Evolutionary conservation across 1,284 basidiomycete genomes (phyloP).

Genomic region (Testicularia cyperi): DNA sequence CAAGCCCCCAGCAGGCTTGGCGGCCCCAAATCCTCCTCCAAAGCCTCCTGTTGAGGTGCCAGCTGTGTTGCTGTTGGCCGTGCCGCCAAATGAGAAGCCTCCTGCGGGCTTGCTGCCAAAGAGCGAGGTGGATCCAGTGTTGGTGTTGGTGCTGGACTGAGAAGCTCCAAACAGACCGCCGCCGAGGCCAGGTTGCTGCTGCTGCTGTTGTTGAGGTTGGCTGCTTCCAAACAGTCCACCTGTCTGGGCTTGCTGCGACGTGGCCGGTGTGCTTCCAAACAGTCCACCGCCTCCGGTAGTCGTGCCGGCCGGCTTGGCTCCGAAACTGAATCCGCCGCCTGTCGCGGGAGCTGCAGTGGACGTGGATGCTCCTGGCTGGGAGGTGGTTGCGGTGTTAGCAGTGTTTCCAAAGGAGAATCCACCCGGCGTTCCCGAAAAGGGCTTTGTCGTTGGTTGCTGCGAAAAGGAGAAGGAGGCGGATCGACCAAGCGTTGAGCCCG

Average conservation of each 20-base stretch:
- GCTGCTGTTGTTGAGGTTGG: constrained; percentile 11
- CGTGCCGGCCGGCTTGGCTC: constrained; percentile 17
- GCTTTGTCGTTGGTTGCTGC: constrained; percentile 35
- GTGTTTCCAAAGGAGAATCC: constrained; percentile 32
- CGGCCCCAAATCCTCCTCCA: constrained; percentile 9
- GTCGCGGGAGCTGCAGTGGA: constrained; percentile 3
- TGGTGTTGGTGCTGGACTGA: constrained; percentile 11
- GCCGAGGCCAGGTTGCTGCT: constrained; percentile 10
- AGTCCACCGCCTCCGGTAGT: constrained; percentile 11
- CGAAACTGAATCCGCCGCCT: constrained; percentile 38
- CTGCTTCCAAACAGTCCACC: constrained; percentile 29
- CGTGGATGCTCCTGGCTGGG: constrained; percentile 5
- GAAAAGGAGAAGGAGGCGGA: constrained; percentile 43
- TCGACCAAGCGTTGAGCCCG: constrained; percentile 25
- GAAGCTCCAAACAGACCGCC: constrained; percentile 19
- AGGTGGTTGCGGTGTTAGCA: constrained; percentile 3
- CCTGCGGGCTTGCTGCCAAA: constrained; percentile 24
- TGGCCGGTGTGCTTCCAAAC: constrained; percentile 15
- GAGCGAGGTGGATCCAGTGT: constrained; percentile 10
- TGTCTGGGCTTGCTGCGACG: background rate
- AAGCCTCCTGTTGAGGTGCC: constrained; percentile 13
- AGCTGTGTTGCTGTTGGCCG: constrained; percentile 9
- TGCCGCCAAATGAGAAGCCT: constrained; percentile 33
- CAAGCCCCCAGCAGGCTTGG: constrained; percentile 1
- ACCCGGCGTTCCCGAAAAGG: constrained; percentile 34